These are phyloP conservation scores for Colletotrichum filicis DNA, from an alignment of 2,329 filamentous ascomycete species.

Conservation along the genomic window DNA sequence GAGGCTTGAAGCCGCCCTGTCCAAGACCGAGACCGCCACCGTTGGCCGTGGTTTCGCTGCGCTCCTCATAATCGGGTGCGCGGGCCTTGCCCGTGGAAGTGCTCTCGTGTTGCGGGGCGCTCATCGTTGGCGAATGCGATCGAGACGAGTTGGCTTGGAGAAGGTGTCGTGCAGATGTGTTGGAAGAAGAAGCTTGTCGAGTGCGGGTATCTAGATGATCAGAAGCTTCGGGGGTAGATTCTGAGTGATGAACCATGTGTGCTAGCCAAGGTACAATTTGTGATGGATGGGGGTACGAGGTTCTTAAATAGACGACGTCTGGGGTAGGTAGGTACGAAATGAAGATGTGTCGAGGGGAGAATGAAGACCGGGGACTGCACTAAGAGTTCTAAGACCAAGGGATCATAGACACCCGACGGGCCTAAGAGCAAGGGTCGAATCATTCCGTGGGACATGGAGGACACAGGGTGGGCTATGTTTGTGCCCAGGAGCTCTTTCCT, in stretches of 20 bases:
- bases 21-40: constrained; percentile 35
- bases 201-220: constrained; percentile 18
- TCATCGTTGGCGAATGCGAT: constrained; percentile 32
- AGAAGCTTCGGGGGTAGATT: constrained; percentile 19
- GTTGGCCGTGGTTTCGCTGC: constrained; percentile 13
- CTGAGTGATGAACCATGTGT: constrained; percentile 17
- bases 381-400: background rate
- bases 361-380: constrained; percentile 4
- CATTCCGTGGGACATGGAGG: background rate
- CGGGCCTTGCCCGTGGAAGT: constrained; percentile 33
- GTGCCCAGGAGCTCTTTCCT: constrained; percentile 25
- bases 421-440: background rate
- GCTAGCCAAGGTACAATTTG: background rate
- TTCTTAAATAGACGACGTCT: constrained; percentile 29
- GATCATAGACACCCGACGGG: constrained; percentile 21
- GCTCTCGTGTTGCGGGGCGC: constrained; percentile 26
- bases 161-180: constrained; percentile 21
- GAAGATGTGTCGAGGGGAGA: constrained; percentile 18
- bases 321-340: constrained; percentile 2
- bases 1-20: constrained; percentile 57
- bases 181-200: constrained; percentile 34
- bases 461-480: constrained; percentile 28
- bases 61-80: constrained; percentile 30
- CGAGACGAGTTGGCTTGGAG: constrained; percentile 15
- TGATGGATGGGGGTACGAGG: constrained; percentile 3